Evolutionary conservation across 768 basidiomycete genomes (phyloP).

Genomic region (Pisolithus marmoratus): DNA sequence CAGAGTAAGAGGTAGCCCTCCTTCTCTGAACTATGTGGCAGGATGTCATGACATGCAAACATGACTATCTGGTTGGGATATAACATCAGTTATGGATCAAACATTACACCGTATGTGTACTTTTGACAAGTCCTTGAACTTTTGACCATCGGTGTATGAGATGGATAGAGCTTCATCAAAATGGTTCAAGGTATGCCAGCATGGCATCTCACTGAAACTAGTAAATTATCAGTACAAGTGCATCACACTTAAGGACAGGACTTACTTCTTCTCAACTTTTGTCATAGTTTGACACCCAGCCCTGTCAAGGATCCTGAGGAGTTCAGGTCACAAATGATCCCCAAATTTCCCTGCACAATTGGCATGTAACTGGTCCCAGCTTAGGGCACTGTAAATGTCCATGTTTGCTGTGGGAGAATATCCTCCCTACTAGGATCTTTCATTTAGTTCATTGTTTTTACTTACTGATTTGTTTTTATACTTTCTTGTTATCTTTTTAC

Average conservation of each 20-base stretch:
- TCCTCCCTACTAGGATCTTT: no score
- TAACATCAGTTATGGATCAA: neutral
- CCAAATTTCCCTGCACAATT: conserved; percentile 28
- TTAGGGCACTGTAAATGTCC: conserved; percentile 29
- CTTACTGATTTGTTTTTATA: no score
- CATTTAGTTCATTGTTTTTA: no score
- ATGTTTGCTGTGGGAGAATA: no score
- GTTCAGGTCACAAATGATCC: conserved; percentile 25
- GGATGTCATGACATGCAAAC: conserved; percentile 23
- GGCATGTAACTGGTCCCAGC: conserved; percentile 37
- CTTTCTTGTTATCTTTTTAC: no score
- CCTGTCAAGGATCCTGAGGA: conserved; percentile 16
- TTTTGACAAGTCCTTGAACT: conserved; percentile 33
- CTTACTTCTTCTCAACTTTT: no score
- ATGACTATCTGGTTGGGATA: conserved; percentile 20
- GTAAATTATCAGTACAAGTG: no score
- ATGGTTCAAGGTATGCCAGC: conserved; percentile 31
- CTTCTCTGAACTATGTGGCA: neutral
- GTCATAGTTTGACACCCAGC: neutral
- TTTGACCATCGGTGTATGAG: conserved; percentile 29
- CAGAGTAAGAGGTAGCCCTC: conserved; percentile 22
- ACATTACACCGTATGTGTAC: conserved; percentile 8
- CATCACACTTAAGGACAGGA: no score
- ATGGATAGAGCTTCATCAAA: conserved; percentile 19
- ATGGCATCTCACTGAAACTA: conserved; percentile 25